phyloP scores from a whole-genome alignment of 805 yeast species.

The Kazachstania bromeliacearum region DNA sequence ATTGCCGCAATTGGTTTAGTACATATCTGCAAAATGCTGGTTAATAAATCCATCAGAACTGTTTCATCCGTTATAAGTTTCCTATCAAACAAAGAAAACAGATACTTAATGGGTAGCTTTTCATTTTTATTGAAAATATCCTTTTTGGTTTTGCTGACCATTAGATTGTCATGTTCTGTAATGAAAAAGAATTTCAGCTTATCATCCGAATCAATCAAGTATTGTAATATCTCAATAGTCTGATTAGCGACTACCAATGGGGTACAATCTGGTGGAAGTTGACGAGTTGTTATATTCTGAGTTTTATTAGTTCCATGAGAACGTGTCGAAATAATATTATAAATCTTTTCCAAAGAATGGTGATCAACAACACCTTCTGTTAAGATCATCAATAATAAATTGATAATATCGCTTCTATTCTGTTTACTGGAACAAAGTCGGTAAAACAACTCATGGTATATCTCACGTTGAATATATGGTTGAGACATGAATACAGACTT shows the following conservation, averaged over 20 bases:
- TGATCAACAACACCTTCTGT: constrained; percentile 67
- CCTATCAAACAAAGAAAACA: constrained; percentile 54
- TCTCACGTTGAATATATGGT: constrained; percentile 49
- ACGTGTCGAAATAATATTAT: constrained; percentile 43
- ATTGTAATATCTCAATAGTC: constrained; percentile 63
- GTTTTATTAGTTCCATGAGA: constrained; percentile 30
- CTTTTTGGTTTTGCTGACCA: constrained; percentile 32
- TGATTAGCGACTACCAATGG: constrained; percentile 69
- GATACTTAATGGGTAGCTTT: constrained; percentile 64
- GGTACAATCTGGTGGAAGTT: constrained; percentile 52
- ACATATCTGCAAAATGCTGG: constrained; percentile 65
- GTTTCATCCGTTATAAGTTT: constrained; percentile 62
- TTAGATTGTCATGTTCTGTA: constrained; percentile 58
- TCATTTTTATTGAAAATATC: constrained; percentile 28
- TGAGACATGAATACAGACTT: constrained; percentile 69
- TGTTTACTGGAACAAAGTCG: constrained; percentile 69
- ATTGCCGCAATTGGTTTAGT: constrained; percentile 61
- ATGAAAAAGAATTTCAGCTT: constrained; percentile 67
- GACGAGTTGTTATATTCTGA: constrained; percentile 8
- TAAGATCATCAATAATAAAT: constrained; percentile 54
- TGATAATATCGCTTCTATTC: constrained; percentile 65
- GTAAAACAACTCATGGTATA: constrained; percentile 54
- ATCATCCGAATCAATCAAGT: constrained; percentile 54
- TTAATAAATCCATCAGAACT: constrained; percentile 63
- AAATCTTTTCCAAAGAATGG: constrained; percentile 51